A percentile compares a stretch with the other conserved stretches of the same genome.
Conservation (phyloP, 306 rosid genomes). For the Begonia loranthoides region DNA sequence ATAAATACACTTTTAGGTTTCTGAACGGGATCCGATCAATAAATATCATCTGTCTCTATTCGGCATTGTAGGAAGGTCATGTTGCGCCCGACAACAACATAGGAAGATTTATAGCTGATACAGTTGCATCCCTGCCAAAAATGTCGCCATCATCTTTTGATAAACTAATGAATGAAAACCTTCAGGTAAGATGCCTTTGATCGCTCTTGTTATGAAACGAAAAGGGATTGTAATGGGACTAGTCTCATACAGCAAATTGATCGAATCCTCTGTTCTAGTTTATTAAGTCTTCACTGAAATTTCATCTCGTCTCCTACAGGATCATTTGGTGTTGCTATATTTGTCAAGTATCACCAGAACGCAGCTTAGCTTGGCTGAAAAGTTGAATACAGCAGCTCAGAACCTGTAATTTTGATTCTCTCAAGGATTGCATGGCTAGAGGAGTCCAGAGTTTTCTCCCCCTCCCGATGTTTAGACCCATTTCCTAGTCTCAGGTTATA, state of each 20-base stretch:
- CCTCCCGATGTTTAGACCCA: too few relatives aligned
- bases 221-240: too few relatives aligned
- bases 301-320: conserved; percentile 23
- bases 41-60: background rate
- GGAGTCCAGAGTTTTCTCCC: too few relatives aligned
- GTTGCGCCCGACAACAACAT: conserved; percentile 59
- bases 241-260: too few relatives aligned
- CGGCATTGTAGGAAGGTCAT: conserved; percentile 54
- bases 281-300: too few relatives aligned
- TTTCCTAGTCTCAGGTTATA: too few relatives aligned
- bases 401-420: conserved; percentile 32
- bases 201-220: background rate
- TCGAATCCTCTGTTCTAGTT: too few relatives aligned
- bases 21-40: background rate
- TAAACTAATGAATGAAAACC: conserved; percentile 68
- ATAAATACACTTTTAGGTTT: background rate
- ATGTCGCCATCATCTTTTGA: conserved; percentile 52
- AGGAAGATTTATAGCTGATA: conserved; percentile 52
- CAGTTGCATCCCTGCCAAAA: conserved; percentile 70
- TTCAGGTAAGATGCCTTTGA: conserved; percentile 42
- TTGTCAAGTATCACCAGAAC: conserved; percentile 87
- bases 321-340: conserved; percentile 70
- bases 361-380: conserved; percentile 73
- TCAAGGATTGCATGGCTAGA: background rate
- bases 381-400: conserved; percentile 93